A percentile compares a stretch with the other conserved stretches of the same genome.
Evolutionary conservation across 2,329 filamentous ascomycete species (phyloP).

Genomic region (Clonostachys sp.): DNA sequence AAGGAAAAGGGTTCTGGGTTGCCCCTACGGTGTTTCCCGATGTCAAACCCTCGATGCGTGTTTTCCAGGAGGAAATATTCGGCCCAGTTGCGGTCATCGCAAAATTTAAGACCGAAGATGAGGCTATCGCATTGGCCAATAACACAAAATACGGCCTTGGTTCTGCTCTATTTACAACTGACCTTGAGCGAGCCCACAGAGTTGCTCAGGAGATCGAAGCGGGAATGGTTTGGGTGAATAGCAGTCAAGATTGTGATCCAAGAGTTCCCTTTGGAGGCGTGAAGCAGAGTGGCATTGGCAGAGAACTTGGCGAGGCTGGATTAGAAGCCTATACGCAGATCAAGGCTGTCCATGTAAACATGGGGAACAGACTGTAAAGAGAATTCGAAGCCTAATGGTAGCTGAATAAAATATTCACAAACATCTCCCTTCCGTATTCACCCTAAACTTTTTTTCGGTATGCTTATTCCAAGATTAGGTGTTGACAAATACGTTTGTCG

Average conservation of each 20-base stretch:
- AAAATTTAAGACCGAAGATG: conserved; percentile 11
- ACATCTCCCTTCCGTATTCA: too few species aligned
- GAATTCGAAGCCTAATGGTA: background rate
- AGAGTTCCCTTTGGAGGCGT: conserved; percentile 33
- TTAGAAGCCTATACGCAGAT: conserved; percentile 29
- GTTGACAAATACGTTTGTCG: too few species aligned
- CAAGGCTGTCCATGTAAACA: conserved; percentile 22
- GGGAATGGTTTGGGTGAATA: conserved; percentile 34
- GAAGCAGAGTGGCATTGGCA: conserved; percentile 55
- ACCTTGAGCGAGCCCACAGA: conserved; percentile 31
- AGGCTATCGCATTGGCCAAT: conserved; percentile 13
- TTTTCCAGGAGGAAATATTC: conserved; percentile 17
- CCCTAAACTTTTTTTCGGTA: too few species aligned
- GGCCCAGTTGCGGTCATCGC: conserved; percentile 14
- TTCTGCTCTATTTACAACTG: conserved; percentile 46
- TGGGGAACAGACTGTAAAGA: conserved; percentile 8
- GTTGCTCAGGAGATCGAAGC: conserved; percentile 43
- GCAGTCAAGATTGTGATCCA: conserved; percentile 12
- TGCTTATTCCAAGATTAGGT: too few species aligned
- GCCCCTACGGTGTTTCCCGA: conserved; percentile 15
- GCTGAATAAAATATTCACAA: background rate
- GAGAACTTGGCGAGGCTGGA: conserved; percentile 38
- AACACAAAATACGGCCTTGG: conserved; percentile 47
- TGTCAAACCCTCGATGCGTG: conserved; percentile 9
- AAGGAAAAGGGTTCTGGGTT: conserved; percentile 13